phyloP scores from a whole-genome alignment of 768 basidiomycete species.

The Rhizopogon salebrosus region DNA sequence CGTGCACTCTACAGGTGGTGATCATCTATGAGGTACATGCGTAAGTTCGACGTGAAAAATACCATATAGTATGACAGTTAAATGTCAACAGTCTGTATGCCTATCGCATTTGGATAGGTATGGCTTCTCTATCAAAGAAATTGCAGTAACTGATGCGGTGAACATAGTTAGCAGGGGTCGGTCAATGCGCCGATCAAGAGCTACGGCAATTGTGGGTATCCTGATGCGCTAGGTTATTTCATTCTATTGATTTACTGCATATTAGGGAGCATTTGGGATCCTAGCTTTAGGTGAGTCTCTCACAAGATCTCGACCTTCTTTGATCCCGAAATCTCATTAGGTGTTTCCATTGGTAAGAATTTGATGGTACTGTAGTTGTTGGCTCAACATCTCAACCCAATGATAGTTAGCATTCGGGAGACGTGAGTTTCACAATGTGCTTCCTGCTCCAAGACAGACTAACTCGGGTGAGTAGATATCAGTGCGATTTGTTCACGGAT shows the following conservation, averaged over 20 bases:
- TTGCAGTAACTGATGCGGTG: background rate
- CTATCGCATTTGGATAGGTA: too few species aligned
- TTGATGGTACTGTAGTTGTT: background rate
- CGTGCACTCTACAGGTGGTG: background rate
- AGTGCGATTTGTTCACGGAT: background rate
- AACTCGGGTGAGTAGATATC: background rate
- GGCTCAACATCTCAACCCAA: background rate
- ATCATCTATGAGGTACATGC: background rate
- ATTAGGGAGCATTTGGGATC: background rate
- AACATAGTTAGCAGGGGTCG: background rate
- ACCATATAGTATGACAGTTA: too few species aligned
- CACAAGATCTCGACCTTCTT: background rate
- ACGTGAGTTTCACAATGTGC: background rate
- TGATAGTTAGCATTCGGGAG: background rate
- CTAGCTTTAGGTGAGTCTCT: background rate
- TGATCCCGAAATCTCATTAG: background rate
- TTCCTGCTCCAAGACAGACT: too few species aligned
- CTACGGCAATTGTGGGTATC: background rate
- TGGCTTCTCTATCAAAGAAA: background rate
- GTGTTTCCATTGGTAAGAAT: background rate
- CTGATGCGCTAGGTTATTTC: too few species aligned
- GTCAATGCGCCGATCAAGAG: background rate
- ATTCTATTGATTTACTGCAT: background rate
- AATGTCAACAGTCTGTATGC: background rate
- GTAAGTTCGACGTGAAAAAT: background rate